Conservation (phyloP, 1,284 basidiomycete species). For the Pterulicium gracile region DNA sequence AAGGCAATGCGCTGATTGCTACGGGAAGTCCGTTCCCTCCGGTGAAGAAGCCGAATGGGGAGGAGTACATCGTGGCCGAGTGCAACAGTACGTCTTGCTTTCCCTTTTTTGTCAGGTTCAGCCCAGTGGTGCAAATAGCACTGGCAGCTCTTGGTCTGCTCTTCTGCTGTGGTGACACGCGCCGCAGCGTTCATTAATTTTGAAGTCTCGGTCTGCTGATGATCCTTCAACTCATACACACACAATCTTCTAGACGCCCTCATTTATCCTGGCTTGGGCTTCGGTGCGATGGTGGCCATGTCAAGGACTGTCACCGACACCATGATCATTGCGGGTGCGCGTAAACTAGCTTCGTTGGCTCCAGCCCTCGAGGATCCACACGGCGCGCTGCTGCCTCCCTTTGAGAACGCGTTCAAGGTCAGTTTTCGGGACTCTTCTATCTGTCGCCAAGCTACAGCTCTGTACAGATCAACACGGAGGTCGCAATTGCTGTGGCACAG, state of each 20-base stretch:
- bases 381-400: constrained; percentile 61
- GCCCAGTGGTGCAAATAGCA: neutral
- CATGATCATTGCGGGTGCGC: constrained; percentile 73
- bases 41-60: constrained; percentile 56
- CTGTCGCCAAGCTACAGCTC: no score
- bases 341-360: constrained; percentile 61
- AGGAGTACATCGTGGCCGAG: constrained; percentile 64
- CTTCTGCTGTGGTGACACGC: no score
- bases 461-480: constrained; percentile 52
- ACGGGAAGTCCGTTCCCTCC: constrained; percentile 78
- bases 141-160: neutral
- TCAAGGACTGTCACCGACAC: constrained; percentile 56
- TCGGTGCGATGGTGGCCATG: constrained; percentile 57
- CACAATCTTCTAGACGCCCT: constrained; percentile 41
- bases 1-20: constrained; percentile 66
- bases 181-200: no score
- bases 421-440: no score
- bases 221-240: neutral
- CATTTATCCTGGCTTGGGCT: constrained; percentile 73
- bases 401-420: constrained; percentile 48
- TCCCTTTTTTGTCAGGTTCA: neutral
- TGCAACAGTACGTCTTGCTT: constrained; percentile 46
- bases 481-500: constrained; percentile 73
- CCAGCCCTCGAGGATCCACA: constrained; percentile 62
- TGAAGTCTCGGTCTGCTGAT: no score